These are phyloP conservation scores for Naganishia cerealis DNA, from an alignment of 1,284 basidiomycete genomes.

Conservation along the genomic window DNA sequence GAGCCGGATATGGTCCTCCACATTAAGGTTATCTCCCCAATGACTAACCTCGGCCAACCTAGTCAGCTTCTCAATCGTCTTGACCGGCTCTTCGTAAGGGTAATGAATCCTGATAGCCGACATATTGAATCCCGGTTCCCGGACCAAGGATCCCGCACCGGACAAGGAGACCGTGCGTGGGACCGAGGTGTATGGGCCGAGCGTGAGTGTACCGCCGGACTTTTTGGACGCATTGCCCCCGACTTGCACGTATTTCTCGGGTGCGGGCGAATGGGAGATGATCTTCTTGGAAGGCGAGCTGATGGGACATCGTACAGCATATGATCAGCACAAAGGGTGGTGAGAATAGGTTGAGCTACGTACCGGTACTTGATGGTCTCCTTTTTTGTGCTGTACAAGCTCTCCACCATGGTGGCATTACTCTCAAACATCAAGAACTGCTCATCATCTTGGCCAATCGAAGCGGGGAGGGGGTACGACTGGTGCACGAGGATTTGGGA, in stretches of 20 bases:
- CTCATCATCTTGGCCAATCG: constrained; percentile 72
- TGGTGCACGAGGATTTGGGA: constrained; percentile 73
- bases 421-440: constrained; percentile 76
- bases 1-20: constrained; percentile 81
- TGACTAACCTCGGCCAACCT: constrained; percentile 88
- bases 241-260: constrained; percentile 48
- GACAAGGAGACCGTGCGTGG: constrained; percentile 59
- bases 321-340: not conserved
- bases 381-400: constrained; percentile 75
- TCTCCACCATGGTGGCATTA: constrained; percentile 67
- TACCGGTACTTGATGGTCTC: constrained; percentile 84
- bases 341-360: constrained; percentile 39
- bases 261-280: constrained; percentile 63
- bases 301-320: constrained; percentile 25
- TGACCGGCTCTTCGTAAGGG: constrained; percentile 72
- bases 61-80: constrained; percentile 70
- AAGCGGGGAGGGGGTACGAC: constrained; percentile 71
- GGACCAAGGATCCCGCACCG: constrained; percentile 35
- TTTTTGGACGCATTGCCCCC: constrained; percentile 58
- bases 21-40: constrained; percentile 92
- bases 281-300: constrained; percentile 55
- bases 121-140: constrained; percentile 57
- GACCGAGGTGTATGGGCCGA: constrained; percentile 79
- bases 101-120: constrained; percentile 75
- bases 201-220: constrained; percentile 76